Evolutionary conservation across 768 basidiomycete genomes (phyloP), one percentile per base, ranked within the genome.

Genomic region (Termitomyces sp.): DNA sequence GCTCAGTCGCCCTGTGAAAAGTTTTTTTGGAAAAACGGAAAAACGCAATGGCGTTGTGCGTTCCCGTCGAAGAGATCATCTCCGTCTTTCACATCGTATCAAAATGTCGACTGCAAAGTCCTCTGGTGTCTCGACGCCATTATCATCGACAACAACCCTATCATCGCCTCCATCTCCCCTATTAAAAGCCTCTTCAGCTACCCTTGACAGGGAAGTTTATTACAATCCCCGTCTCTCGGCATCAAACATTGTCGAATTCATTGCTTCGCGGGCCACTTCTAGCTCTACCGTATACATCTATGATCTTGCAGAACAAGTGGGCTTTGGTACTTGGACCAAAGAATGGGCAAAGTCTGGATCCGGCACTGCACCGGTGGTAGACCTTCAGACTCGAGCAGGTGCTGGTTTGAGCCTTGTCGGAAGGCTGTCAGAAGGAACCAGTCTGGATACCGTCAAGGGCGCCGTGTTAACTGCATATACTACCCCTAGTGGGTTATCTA

Each of bases 401-500:
- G 93, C 94, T 17, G 94, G 94, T 9, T 73, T 94, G 60, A 83
- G 83, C 67, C 78, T 96, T 65, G 82, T 91, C 58, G 91, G 95
- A 40, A 79, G 92, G 55, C 76, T 94, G 54, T 91, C 89, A 7
- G 88, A 91, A 68, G 88, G 91, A 42, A 85, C 92, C 15, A 91
- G 89, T 71, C 81, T 81, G 65, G 87, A 91, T 63, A 81, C 83
- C 4, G 78, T 76, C 37, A 81, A 76, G 49, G 84, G 83, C 20
- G 80, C 86, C 15, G 73, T 88, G 46, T 74, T 94, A 56, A 91
- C 91, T 0, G 88, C 89, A 1, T 94, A 88, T 73, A 92, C 91
- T 4, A 90, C 94, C 0, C 89, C 93, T 0, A 78, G 77, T n/a
- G 94, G 96, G 3, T 80, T 98, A 48, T 86, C 89, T 8, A 79